These are phyloP conservation scores for Calonectria henricotiae DNA, from an alignment of 2,329 filamentous ascomycete species.

Conservation along the genomic window DNA sequence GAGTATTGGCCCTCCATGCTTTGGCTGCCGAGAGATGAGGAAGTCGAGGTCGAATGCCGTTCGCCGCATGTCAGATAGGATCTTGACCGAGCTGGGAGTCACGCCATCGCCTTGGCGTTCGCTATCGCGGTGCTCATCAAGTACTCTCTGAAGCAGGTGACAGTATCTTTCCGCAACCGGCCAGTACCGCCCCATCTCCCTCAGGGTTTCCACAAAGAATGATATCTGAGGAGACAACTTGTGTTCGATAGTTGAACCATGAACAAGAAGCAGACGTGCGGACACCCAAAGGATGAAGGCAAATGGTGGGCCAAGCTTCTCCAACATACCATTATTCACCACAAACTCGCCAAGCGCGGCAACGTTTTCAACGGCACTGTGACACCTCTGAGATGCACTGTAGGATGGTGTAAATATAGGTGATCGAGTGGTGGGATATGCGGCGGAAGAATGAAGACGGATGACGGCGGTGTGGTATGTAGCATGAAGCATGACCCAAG, in stretches of 20 bases:
- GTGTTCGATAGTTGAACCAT: slow-evolving; percentile 91
- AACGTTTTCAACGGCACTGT: slow-evolving; percentile 87
- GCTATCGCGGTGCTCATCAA: slow-evolving; percentile 88
- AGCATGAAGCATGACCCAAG: slow-evolving; percentile 92
- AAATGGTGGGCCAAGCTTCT: slow-evolving; percentile 90
- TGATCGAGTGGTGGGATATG: slow-evolving; percentile 91
- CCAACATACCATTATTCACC: slow-evolving; percentile 80
- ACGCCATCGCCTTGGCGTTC: slow-evolving; percentile 82
- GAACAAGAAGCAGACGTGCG: slow-evolving; percentile 87
- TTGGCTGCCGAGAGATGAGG: slow-evolving; percentile 86
- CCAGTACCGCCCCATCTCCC: slow-evolving; percentile 88
- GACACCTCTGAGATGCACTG: slow-evolving; percentile 86
- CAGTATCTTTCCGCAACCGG: slow-evolving; percentile 89
- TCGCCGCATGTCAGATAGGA: slow-evolving; percentile 91
- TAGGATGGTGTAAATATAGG: slow-evolving; percentile 93
- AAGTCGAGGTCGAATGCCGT: slow-evolving; percentile 94
- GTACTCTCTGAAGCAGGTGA: slow-evolving; percentile 83
- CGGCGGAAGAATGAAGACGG: slow-evolving; percentile 90
- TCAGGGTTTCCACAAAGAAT: slow-evolving; percentile 86
- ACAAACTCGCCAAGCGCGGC: slow-evolving; percentile 85
- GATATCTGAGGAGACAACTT: slow-evolving; percentile 85
- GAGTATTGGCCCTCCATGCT: slow-evolving; percentile 59
- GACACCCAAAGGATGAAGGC: slow-evolving; percentile 95
- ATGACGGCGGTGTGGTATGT: slow-evolving; percentile 94
- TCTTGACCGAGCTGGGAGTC: slow-evolving; percentile 87